Percentiles rank a stretch among this genome's conserved stretches.
These are phyloP conservation scores for Elongisporangium prolatum DNA, from an alignment of 352 stramenopile species.

Conservation along the genomic window DNA sequence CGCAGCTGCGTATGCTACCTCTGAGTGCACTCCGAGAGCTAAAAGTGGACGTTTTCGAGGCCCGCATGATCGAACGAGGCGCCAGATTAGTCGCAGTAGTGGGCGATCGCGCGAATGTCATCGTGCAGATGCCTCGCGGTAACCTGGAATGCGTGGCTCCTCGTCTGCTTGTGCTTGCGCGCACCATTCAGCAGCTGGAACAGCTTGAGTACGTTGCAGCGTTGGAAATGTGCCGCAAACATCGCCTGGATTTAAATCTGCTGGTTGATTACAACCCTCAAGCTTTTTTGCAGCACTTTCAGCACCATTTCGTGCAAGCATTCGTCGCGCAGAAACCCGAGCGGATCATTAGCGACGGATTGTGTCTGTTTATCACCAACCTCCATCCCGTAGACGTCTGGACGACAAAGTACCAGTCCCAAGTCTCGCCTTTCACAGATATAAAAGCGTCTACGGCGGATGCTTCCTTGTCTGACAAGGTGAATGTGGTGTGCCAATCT, in stretches of 20 bases:
- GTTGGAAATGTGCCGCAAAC: slow-evolving; percentile 67
- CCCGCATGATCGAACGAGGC: slow-evolving; percentile 57
- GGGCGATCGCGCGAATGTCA: slow-evolving; percentile 41
- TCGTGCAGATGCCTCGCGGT: slow-evolving; percentile 72
- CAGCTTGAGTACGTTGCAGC: slow-evolving; percentile 34
- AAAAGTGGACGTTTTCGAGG: slow-evolving; percentile 19
- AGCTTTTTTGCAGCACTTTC: slow-evolving; percentile 35
- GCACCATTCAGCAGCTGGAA: slow-evolving; percentile 38
- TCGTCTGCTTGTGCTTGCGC: slow-evolving; percentile 49
- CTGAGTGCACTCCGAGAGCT: slow-evolving; percentile 19
- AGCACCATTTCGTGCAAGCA: slow-evolving; percentile 19
- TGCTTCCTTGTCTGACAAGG: slow-evolving; percentile 17
- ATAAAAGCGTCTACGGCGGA: background rate
- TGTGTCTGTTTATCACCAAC: slow-evolving; percentile 76
- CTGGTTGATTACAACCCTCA: slow-evolving; percentile 56
- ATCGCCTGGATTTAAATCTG: slow-evolving; percentile 75
- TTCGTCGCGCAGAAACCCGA: slow-evolving; percentile 25
- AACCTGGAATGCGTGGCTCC: slow-evolving; percentile 71
- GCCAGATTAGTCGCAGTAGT: slow-evolving; percentile 55
- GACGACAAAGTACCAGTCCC: slow-evolving; percentile 53
- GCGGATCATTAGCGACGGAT: slow-evolving; percentile 44
- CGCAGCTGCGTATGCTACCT: slow-evolving; percentile 48
- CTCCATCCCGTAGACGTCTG: slow-evolving; percentile 66
- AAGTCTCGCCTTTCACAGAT: slow-evolving; percentile 25
- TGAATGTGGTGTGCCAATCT: slow-evolving; percentile 54